Evolutionary conservation across 768 basidiomycete genomes (phyloP).

Genomic region (Melanogaster broomeanus): DNA sequence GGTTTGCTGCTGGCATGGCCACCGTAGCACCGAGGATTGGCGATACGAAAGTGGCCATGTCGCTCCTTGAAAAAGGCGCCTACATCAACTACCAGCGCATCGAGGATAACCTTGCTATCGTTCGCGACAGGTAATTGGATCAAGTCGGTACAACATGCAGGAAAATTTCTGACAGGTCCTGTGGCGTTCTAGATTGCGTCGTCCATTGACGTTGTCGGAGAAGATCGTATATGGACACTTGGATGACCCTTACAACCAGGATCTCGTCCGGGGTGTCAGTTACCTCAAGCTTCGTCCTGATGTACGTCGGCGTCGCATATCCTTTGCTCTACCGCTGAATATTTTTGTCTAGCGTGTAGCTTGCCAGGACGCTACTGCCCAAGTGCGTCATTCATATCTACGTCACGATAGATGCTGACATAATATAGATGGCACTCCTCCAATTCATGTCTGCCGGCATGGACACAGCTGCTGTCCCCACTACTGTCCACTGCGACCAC

Average conservation of each 20-base stretch:
- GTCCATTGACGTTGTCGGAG: constrained; percentile 91
- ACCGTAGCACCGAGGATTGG: constrained; percentile 80
- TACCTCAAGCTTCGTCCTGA: constrained; percentile 98
- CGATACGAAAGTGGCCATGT: constrained; percentile 90
- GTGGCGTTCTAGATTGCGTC: constrained; percentile 61
- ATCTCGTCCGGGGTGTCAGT: constrained; percentile 87
- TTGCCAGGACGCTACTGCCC: constrained; percentile 89
- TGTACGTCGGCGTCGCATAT: constrained; percentile 50
- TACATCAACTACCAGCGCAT: constrained; percentile 97
- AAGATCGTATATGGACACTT: constrained; percentile 98
- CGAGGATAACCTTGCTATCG: constrained; percentile 92
- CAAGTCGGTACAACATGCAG: neutral
- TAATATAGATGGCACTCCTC: constrained; percentile 90
- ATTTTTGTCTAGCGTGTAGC: constrained; percentile 64
- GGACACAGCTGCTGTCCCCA: constrained; percentile 96
- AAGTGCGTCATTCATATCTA: constrained; percentile 49
- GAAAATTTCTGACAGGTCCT: neutral
- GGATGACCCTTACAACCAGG: constrained; percentile 89
- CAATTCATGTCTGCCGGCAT: constrained; percentile 99
- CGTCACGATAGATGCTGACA: constrained; percentile 27
- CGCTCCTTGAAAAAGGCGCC: constrained; percentile 75
- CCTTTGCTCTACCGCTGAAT: constrained; percentile 1
- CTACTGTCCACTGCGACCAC: constrained; percentile 99
- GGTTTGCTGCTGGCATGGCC: constrained; percentile 71
- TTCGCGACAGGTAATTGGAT: constrained; percentile 70